These are phyloP conservation scores for Puccinia triticina DNA, from an alignment of 1,284 basidiomycete species.

Conservation along the genomic window DNA sequence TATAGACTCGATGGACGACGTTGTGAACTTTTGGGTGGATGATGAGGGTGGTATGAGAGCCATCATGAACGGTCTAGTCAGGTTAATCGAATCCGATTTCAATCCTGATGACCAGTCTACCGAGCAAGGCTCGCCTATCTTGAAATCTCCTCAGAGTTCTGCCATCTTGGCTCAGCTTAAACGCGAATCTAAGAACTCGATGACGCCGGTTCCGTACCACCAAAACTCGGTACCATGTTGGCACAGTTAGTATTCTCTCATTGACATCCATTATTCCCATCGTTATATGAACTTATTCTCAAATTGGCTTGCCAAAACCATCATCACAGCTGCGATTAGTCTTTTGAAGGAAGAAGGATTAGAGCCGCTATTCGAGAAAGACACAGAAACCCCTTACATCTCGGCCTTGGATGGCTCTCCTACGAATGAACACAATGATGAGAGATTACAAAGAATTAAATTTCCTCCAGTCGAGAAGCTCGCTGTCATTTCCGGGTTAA, in stretches of 20 bases:
- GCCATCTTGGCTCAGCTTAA: conserved; percentile 41
- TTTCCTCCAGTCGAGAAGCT: conserved; percentile 43
- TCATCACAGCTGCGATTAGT: conserved; percentile 31
- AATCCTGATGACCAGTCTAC: background rate
- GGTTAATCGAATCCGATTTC: conserved; percentile 33
- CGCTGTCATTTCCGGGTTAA: conserved; percentile 41
- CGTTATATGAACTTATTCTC: no score
- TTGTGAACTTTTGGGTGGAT: conserved; percentile 52
- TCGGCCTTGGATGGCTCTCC: conserved; percentile 11
- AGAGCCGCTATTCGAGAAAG: background rate
- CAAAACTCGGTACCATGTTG: conserved; percentile 45
- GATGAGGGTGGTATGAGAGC: conserved; percentile 51
- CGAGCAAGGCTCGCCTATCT: background rate
- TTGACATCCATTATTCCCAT: no score
- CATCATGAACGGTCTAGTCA: conserved; percentile 38
- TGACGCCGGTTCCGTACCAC: conserved; percentile 14
- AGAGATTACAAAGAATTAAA: conserved; percentile 28
- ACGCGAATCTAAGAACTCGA: conserved; percentile 30
- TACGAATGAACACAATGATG: conserved; percentile 14
- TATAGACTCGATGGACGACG: conserved; percentile 51
- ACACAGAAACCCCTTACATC: conserved; percentile 30
- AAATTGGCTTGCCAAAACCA: background rate
- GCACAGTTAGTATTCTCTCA: conserved; percentile 27
- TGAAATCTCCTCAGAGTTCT: conserved; percentile 27
- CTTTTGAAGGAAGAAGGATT: conserved; percentile 45